Conservation (phyloP, 805 yeast genomes). For the Jamesozyma spencerorum region DNA sequence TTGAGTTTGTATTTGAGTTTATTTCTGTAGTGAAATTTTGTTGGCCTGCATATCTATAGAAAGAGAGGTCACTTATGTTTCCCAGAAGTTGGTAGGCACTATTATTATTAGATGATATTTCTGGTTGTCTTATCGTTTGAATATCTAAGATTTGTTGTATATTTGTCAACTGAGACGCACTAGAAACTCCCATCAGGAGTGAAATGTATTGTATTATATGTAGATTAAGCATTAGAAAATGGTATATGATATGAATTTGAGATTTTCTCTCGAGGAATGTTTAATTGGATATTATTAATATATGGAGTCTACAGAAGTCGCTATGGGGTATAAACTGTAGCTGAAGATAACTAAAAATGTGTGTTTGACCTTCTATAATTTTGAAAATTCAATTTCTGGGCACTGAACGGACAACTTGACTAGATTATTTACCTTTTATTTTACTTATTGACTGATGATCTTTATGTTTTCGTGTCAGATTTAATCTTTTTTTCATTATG, state of each 20-base stretch:
- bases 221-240: background rate
- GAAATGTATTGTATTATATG: background rate
- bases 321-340: too few species aligned
- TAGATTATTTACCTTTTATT: too few species aligned
- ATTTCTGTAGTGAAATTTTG: constrained; percentile 23
- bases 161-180: constrained; percentile 10
- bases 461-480: too few species aligned
- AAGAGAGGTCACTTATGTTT: constrained; percentile 14
- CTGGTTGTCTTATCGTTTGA: background rate
- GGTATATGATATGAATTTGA: background rate
- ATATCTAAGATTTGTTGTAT: constrained; percentile 12
- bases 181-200: background rate
- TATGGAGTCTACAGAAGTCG: too few species aligned
- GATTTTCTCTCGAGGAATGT: too few species aligned
- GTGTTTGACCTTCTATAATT: too few species aligned
- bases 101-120: constrained; percentile 2
- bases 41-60: constrained; percentile 25
- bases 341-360: too few species aligned
- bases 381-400: too few species aligned
- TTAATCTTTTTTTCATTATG: too few species aligned
- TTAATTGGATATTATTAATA: too few species aligned
- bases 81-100: constrained; percentile 19
- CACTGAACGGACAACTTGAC: too few species aligned
- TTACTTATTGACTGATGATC: background rate
- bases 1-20: constrained; percentile 5